Percentiles rank a stretch among this genome's conserved stretches.
Conservation (phyloP, 805 yeast genomes). For the Grigorovia yakushimaensis region DNA sequence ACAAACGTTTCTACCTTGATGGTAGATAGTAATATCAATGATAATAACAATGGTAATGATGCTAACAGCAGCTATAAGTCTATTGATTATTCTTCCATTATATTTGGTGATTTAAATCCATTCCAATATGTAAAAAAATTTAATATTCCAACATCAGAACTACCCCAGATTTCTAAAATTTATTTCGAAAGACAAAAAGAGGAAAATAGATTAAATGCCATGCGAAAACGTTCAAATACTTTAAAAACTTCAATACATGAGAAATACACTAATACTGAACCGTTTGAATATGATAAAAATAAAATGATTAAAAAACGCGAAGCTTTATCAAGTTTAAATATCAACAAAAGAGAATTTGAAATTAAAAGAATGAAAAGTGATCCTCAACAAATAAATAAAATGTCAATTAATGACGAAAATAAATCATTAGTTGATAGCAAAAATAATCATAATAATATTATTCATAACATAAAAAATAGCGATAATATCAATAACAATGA, state of each 20-base stretch:
- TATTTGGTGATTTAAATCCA: slow-evolving; percentile 33
- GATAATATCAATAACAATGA: not conserved
- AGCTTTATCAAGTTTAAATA: slow-evolving; percentile 20
- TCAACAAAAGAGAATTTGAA: slow-evolving; percentile 12
- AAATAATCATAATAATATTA: too few relatives aligned
- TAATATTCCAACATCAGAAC: slow-evolving; percentile 29
- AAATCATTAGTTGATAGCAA: too few relatives aligned
- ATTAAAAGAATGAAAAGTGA: slow-evolving; percentile 5
- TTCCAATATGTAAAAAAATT: slow-evolving; percentile 32
- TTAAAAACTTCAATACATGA: not conserved
- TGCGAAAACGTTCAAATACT: slow-evolving; percentile 16
- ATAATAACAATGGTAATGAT: not conserved
- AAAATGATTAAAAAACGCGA: slow-evolving; percentile 13
- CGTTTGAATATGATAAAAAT: not conserved
- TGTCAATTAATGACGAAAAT: slow-evolving; percentile 1
- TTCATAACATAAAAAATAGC: not conserved
- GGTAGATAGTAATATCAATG: not conserved
- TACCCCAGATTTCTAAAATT: slow-evolving; percentile 29
- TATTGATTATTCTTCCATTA: slow-evolving; percentile 15
- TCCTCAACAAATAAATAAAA: not conserved
- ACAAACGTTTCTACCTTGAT: not conserved
- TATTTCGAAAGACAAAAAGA: slow-evolving; percentile 32
- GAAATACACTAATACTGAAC: not conserved
- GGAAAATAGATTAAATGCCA: slow-evolving; percentile 25
- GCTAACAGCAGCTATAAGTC: not conserved